Conservation (phyloP, 2,329 filamentous ascomycete genomes). For the Neofusicoccum sp. region DNA sequence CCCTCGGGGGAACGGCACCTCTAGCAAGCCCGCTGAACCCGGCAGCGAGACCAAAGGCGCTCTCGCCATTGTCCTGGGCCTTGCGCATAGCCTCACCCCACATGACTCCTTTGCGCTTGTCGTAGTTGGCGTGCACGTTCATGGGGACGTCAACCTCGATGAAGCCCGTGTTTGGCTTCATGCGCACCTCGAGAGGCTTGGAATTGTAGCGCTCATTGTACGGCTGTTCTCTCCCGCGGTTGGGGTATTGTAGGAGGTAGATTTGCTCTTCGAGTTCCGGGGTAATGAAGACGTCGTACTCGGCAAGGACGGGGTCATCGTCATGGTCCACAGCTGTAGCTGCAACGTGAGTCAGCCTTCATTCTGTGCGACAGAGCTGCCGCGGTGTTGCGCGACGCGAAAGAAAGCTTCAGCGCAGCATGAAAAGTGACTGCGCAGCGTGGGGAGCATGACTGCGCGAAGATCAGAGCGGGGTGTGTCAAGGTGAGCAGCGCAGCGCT, state of each 20-base stretch:
- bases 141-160: conserved; percentile 91
- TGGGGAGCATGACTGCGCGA: background rate
- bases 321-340: conserved; percentile 24
- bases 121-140: conserved; percentile 69
- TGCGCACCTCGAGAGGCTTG: conserved; percentile 69
- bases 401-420: background rate
- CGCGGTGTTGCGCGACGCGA: background rate
- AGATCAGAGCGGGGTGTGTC: background rate
- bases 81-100: conserved; percentile 76
- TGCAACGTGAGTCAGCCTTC: background rate
- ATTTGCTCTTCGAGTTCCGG: conserved; percentile 59
- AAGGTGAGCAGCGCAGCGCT: no score
- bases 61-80: conserved; percentile 43
- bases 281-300: conserved; percentile 85
- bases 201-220: conserved; percentile 58
- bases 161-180: conserved; percentile 80
- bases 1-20: conserved; percentile 20
- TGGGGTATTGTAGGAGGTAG: conserved; percentile 86
- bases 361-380: background rate
- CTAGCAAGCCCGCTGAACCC: conserved; percentile 34
- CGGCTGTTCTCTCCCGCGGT: conserved; percentile 64
- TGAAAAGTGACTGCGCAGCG: background rate
- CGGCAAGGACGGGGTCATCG: conserved; percentile 49
- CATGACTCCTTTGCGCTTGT: conserved; percentile 74
- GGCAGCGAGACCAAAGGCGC: conserved; percentile 47